These are phyloP conservation scores for Nothopassalora personata DNA, from an alignment of 2,329 filamentous ascomycete genomes.

Conservation along the genomic window DNA sequence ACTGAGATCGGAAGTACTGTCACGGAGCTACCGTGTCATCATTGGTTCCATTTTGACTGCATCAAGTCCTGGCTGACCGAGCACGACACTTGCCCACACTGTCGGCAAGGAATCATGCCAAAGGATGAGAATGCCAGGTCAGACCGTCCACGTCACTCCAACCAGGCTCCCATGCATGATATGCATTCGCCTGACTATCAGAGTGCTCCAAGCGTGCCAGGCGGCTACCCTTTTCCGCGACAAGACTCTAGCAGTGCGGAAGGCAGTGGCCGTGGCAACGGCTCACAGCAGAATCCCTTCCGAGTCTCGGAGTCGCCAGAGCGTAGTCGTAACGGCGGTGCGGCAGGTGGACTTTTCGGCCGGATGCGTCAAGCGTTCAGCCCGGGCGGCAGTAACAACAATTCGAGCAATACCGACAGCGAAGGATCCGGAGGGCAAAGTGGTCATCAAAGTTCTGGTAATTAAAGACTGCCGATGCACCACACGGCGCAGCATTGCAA, in stretches of 20 bases:
- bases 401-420: not conserved
- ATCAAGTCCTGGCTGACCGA: slow-evolving; percentile 78
- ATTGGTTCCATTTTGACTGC: slow-evolving; percentile 88
- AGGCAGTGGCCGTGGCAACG: slow-evolving; percentile 17
- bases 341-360: slow-evolving; percentile 24
- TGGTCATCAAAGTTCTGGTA: not conserved
- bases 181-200: slow-evolving; percentile 24
- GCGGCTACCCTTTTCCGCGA: slow-evolving; percentile 19
- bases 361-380: slow-evolving; percentile 33
- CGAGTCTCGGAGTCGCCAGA: slow-evolving; percentile 17
- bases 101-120: slow-evolving; percentile 53
- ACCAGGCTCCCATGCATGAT: slow-evolving; percentile 29
- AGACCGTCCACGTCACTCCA: slow-evolving; percentile 22
- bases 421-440: not conserved
- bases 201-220: slow-evolving; percentile 15
- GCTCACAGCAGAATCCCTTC: slow-evolving; percentile 18
- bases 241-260: slow-evolving; percentile 13
- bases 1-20: slow-evolving; percentile 69
- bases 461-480: not conserved
- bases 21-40: slow-evolving; percentile 74
- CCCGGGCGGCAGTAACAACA: slow-evolving; percentile 4
- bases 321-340: slow-evolving; percentile 9
- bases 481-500: not conserved
- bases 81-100: slow-evolving; percentile 89
- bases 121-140: slow-evolving; percentile 22